These are phyloP conservation scores for Zychaea mexicana DNA, from an alignment of 371 early-diverging fungal species.

Conservation along the genomic window DNA sequence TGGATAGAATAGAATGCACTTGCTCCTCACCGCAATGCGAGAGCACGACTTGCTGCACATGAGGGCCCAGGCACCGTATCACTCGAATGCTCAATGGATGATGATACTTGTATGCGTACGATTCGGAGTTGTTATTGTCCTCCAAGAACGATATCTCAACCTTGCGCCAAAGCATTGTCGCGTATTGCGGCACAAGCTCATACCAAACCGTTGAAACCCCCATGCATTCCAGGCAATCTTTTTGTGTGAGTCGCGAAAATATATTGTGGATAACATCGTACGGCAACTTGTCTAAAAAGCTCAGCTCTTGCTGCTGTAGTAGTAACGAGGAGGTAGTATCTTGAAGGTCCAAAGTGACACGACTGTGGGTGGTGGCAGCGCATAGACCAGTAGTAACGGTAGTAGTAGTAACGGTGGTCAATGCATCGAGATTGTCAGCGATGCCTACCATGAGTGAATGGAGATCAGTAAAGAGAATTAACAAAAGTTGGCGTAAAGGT, in stretches of 20 bases:
- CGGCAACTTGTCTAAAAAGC: background rate
- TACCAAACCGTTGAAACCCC: background rate
- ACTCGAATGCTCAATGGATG: background rate
- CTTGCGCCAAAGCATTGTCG: background rate
- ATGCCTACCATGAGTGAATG: background rate
- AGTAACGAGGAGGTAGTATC: background rate
- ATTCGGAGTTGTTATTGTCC: background rate
- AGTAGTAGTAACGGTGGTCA: too few species aligned
- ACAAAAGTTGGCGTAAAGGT: too few species aligned
- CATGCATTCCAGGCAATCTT: constrained; percentile 6
- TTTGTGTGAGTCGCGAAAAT: background rate
- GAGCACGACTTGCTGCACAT: background rate
- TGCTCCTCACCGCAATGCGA: background rate
- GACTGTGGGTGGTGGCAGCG: too few species aligned
- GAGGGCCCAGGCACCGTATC: background rate
- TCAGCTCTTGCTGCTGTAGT: background rate
- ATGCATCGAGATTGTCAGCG: background rate
- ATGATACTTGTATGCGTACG: too few species aligned
- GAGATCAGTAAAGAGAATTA: background rate
- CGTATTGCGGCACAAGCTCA: background rate
- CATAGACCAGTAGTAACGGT: too few species aligned
- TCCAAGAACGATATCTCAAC: background rate
- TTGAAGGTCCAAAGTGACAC: too few species aligned
- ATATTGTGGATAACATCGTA: constrained; percentile 2
- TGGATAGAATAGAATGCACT: background rate